A percentile compares a stretch with the other conserved stretches of the same genome.
These are phyloP conservation scores for Aspergillus texensis DNA, from an alignment of 2,329 filamentous ascomycete species.

Conservation along the genomic window DNA sequence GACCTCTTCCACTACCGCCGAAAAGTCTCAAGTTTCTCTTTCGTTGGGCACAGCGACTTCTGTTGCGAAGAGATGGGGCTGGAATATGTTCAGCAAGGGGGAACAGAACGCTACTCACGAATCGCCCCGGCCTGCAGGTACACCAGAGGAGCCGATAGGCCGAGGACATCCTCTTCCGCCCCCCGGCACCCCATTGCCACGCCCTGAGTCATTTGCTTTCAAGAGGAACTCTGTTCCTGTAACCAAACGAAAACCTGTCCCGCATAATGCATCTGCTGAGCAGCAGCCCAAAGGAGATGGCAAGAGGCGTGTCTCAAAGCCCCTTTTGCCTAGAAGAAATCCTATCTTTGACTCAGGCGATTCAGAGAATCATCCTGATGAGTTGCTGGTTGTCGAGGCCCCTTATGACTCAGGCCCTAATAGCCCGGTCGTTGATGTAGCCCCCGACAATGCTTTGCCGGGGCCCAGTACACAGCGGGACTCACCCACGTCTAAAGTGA, in stretches of 20 bases:
- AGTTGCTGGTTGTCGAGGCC: slow-evolving; percentile 67
- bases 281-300: slow-evolving; percentile 32
- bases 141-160: slow-evolving; percentile 72
- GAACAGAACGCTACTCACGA: slow-evolving; percentile 47
- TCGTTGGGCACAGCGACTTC: slow-evolving; percentile 55
- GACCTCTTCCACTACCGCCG: slow-evolving; percentile 30
- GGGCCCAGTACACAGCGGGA: slow-evolving; percentile 9
- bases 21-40: slow-evolving; percentile 44
- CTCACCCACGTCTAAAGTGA: neutral
- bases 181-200: slow-evolving; percentile 76
- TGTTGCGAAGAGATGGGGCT: slow-evolving; percentile 63
- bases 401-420: slow-evolving; percentile 62
- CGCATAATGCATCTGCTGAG: slow-evolving; percentile 45
- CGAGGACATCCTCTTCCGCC: slow-evolving; percentile 80
- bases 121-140: slow-evolving; percentile 42
- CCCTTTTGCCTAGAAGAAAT: slow-evolving; percentile 54
- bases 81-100: slow-evolving; percentile 51
- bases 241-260: slow-evolving; percentile 67
- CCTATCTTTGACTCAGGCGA: slow-evolving; percentile 35
- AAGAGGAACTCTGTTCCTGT: slow-evolving; percentile 61
- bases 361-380: slow-evolving; percentile 44
- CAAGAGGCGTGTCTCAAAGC: slow-evolving; percentile 43
- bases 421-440: slow-evolving; percentile 33
- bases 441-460: slow-evolving; percentile 17
- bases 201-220: slow-evolving; percentile 60